Conservation (phyloP, 176 grass and related monocot species). For the Phoenix roebelenii region DNA sequence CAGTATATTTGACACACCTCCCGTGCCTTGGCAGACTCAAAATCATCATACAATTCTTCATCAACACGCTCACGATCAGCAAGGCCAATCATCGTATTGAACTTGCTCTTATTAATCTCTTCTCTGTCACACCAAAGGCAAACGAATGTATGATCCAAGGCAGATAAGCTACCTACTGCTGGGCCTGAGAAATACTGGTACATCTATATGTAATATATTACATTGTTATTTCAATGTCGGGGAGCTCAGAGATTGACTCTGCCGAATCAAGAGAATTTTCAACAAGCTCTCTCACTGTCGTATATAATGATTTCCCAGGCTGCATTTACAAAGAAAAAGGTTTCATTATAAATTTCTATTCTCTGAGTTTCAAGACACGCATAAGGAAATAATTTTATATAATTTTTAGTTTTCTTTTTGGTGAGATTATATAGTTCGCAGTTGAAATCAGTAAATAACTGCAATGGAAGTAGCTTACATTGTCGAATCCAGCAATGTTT, state of each 20-base stretch:
- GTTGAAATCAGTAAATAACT: too few relatives aligned
- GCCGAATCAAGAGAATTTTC: conserved; percentile 97
- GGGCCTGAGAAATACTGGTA: neutral
- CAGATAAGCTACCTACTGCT: conserved; percentile 1
- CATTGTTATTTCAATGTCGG: conserved; percentile 69
- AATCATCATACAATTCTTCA: conserved; percentile 89
- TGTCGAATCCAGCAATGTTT: conserved; percentile 94
- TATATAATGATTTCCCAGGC: conserved; percentile 96
- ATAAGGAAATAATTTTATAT: too few relatives aligned
- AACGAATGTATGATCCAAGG: conserved; percentile 1
- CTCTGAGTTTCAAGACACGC: too few relatives aligned
- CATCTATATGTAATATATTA: conserved; percentile 23
- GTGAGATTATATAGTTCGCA: too few relatives aligned
- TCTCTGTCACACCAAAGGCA: conserved; percentile 32
- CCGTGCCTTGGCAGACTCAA: conserved; percentile 87
- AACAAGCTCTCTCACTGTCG: conserved; percentile 81
- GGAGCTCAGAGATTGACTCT: conserved; percentile 79
- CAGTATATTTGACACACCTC: conserved; percentile 36
- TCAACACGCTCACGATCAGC: conserved; percentile 77
- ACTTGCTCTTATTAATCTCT: conserved; percentile 88
- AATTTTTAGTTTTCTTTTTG: too few relatives aligned
- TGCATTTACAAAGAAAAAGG: conserved; percentile 13
- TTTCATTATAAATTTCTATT: too few relatives aligned
- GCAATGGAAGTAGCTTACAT: conserved; percentile 35
- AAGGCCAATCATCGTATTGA: conserved; percentile 97